Conservation (phyloP, 768 basidiomycete genomes). For the Lentinula sp. region DNA sequence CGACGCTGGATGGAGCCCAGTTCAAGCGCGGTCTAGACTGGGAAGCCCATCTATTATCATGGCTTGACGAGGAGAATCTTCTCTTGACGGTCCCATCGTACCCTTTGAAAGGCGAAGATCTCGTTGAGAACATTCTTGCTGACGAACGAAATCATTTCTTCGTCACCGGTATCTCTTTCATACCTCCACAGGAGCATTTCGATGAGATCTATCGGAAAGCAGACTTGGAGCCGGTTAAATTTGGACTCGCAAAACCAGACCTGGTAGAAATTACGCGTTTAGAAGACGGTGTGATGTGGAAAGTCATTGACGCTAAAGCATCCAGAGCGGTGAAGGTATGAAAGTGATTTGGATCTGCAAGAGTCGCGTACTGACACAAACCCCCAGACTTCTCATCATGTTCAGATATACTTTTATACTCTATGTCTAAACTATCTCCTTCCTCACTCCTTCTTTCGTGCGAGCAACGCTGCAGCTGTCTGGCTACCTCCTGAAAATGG, state of each 20-base stretch:
- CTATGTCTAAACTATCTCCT: constrained; percentile 37
- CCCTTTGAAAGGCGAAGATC: constrained; percentile 24
- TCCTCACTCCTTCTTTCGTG: constrained; percentile 22
- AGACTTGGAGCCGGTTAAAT: constrained; percentile 27
- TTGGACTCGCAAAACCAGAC: constrained; percentile 45
- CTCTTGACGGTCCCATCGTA: constrained; percentile 33
- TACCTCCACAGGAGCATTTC: constrained; percentile 32
- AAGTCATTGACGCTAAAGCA: constrained; percentile 45
- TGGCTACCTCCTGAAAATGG: constrained; percentile 41
- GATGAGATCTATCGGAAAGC: constrained; percentile 24
- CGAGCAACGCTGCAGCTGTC: constrained; percentile 31
- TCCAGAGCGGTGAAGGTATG: constrained; percentile 41
- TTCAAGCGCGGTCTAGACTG: constrained; percentile 39
- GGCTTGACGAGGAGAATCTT: constrained; percentile 33
- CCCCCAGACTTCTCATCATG: constrained; percentile 40
- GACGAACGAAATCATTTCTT: constrained; percentile 41
- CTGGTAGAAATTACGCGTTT: constrained; percentile 36
- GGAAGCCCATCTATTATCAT: constrained; percentile 35
- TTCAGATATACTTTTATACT: constrained; percentile 48
- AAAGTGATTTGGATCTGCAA: not conserved
- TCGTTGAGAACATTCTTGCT: constrained; percentile 35
- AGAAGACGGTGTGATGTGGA: constrained; percentile 31
- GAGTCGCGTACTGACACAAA: not conserved
- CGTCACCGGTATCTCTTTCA: constrained; percentile 36
- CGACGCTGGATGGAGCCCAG: constrained; percentile 29